Percentiles rank a stretch among this genome's conserved stretches.
These are phyloP conservation scores for Trypanosoma boissoni DNA, from an alignment of 208 protist species.

Conservation along the genomic window DNA sequence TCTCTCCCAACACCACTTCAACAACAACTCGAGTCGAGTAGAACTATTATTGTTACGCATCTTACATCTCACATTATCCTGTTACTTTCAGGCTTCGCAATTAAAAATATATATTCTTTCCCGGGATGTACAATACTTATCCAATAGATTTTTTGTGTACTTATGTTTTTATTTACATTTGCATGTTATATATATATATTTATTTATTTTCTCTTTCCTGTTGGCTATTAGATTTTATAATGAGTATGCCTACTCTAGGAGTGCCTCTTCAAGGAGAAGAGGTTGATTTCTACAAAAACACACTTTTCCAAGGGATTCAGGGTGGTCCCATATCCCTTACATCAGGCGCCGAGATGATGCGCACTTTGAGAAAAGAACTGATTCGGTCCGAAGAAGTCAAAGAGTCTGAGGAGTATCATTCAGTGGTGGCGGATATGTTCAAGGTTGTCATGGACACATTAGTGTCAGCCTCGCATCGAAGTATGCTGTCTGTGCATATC, in stretches of 20 bases:
- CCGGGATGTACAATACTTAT: not conserved
- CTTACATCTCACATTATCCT: not conserved
- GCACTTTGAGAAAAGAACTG: slow-evolving; percentile 69
- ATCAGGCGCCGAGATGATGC: slow-evolving; percentile 72
- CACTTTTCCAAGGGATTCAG: slow-evolving; percentile 72
- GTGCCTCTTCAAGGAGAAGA: slow-evolving; percentile 34
- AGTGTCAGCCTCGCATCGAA: slow-evolving; percentile 73
- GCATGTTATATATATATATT: slow-evolving; percentile 20
- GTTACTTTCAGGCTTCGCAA: too few relatives aligned
- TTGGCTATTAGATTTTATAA: slow-evolving; percentile 4
- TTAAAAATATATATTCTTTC: too few relatives aligned
- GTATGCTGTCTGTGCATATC: slow-evolving; percentile 78
- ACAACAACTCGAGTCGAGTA: slow-evolving; percentile 11
- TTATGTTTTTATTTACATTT: slow-evolving; percentile 19
- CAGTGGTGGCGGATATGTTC: slow-evolving; percentile 67
- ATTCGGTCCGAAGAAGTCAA: slow-evolving; percentile 52
- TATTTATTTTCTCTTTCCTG: slow-evolving; percentile 21
- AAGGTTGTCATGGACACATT: slow-evolving; percentile 84
- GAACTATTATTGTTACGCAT: slow-evolving; percentile 7
- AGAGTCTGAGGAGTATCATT: slow-evolving; percentile 64
- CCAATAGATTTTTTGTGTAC: slow-evolving; percentile 1
- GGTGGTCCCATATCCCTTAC: slow-evolving; percentile 60
- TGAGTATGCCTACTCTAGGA: slow-evolving; percentile 13
- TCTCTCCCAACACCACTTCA: too few relatives aligned
- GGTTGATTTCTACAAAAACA: slow-evolving; percentile 71